Conservation (phyloP, 306 rosid genomes). For the Vigna trinervia region DNA sequence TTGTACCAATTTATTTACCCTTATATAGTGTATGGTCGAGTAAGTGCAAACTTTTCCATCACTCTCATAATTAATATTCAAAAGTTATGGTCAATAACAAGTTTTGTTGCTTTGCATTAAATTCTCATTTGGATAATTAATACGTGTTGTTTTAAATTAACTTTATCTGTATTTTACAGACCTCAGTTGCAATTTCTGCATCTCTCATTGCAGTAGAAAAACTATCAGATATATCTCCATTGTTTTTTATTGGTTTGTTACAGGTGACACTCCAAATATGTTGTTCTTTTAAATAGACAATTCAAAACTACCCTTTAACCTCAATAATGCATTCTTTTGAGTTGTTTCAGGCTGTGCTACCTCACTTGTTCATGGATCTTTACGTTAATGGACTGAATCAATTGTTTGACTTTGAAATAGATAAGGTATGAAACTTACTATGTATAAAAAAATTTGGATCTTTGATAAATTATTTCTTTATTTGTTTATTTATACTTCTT, state of each 20-base stretch:
- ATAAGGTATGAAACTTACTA: not conserved
- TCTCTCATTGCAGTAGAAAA: slow-evolving; percentile 67
- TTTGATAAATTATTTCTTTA: not conserved
- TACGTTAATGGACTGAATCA: slow-evolving; percentile 71
- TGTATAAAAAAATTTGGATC: not conserved
- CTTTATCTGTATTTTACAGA: not conserved
- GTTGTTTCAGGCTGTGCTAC: slow-evolving; percentile 68
- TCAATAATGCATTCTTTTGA: slow-evolving; percentile 12
- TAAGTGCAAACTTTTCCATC: slow-evolving; percentile 40
- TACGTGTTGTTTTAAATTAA: not conserved
- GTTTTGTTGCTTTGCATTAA: not conserved
- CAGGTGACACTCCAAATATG: slow-evolving; percentile 57
- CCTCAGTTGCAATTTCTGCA: not conserved
- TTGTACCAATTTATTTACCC: slow-evolving; percentile 73
- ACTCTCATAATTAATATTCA: not conserved
- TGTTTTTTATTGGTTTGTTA: not conserved
- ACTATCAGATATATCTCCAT: slow-evolving; percentile 69
- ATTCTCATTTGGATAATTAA: not conserved
- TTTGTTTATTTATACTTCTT: too few species aligned
- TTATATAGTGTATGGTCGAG: slow-evolving; percentile 65
- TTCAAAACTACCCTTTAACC: not conserved
- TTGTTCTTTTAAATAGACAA: not conserved
- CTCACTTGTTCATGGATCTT: slow-evolving; percentile 43
- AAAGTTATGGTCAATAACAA: not conserved
- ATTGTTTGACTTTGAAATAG: slow-evolving; percentile 1